Percentiles rank a stretch among this genome's conserved stretches.
Conservation (phyloP, 2,329 filamentous ascomycete species). For the Botrytis paeoniae region DNA sequence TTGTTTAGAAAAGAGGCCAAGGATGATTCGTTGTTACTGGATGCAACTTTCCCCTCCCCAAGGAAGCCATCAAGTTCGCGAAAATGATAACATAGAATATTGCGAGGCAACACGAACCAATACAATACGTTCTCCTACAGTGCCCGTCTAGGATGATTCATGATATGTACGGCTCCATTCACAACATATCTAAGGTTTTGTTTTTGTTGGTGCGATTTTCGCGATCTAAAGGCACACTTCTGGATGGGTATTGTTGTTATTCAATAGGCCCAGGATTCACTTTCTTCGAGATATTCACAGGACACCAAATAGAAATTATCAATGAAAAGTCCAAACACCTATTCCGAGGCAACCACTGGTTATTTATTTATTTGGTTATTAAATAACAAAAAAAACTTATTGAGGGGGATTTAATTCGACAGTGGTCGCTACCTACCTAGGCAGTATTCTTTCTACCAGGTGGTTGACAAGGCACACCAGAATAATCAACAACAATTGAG, state of each 20-base stretch:
- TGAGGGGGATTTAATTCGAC: neutral
- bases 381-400: neutral
- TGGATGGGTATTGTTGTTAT: neutral
- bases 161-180: neutral
- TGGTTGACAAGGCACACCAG: neutral
- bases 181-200: neutral
- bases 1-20: neutral
- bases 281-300: neutral
- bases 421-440: neutral
- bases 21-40: neutral
- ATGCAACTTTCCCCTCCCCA: neutral
- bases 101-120: conserved; percentile 1
- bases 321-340: neutral
- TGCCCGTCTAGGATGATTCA: neutral
- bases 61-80: neutral
- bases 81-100: neutral
- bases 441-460: neutral
- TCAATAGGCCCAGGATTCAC: neutral
- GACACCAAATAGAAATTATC: neutral
- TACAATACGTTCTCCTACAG: neutral
- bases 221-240: no score
- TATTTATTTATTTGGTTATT: neutral
- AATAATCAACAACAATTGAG: neutral
- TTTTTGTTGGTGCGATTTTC: neutral
- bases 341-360: neutral